Conservation (phyloP, 371 early-diverging fungal species). For the Mortierella polycephala region DNA sequence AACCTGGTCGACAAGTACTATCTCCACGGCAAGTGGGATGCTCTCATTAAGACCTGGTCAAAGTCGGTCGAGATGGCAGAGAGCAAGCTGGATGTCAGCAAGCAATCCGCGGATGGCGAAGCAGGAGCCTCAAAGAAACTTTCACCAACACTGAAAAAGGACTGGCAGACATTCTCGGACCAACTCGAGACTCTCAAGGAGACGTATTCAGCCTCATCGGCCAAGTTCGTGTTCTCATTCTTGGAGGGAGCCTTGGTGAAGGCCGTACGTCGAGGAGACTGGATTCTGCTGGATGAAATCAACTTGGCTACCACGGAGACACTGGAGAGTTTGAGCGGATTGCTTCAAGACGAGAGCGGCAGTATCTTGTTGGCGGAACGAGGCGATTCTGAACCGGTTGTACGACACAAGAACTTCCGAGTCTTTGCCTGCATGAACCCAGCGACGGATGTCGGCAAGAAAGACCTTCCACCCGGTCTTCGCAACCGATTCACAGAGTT, state of each 20-base stretch:
- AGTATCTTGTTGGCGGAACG: slow-evolving; percentile 90
- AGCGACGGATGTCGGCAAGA: slow-evolving; percentile 98
- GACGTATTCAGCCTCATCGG: slow-evolving; percentile 78
- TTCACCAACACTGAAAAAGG: slow-evolving; percentile 63
- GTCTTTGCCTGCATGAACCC: slow-evolving; percentile 99
- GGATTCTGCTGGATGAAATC: slow-evolving; percentile 99
- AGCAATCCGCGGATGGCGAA: slow-evolving; percentile 26
- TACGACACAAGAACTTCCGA: slow-evolving; percentile 95
- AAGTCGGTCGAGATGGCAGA: slow-evolving; percentile 42
- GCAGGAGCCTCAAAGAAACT: slow-evolving; percentile 30
- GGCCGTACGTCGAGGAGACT: slow-evolving; percentile 93
- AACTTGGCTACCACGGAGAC: slow-evolving; percentile 98
- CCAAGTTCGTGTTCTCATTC: slow-evolving; percentile 92
- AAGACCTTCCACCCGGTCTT: slow-evolving; percentile 93
- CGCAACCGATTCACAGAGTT: slow-evolving; percentile 95
- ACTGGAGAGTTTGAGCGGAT: slow-evolving; percentile 88
- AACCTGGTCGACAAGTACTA: slow-evolving; percentile 80
- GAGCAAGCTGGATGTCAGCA: slow-evolving; percentile 31
- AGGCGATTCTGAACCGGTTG: slow-evolving; percentile 89
- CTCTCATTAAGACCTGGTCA: slow-evolving; percentile 75
- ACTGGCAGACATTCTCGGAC: slow-evolving; percentile 72
- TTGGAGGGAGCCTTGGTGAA: slow-evolving; percentile 94
- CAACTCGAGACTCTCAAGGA: slow-evolving; percentile 72
- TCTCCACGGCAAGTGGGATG: slow-evolving; percentile 82
- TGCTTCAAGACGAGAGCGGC: slow-evolving; percentile 87